A percentile compares a stretch with the other conserved stretches of the same genome.
Conservation (phyloP, 2,329 filamentous ascomycete genomes). For the Rhytidhysteron rufulum region DNA sequence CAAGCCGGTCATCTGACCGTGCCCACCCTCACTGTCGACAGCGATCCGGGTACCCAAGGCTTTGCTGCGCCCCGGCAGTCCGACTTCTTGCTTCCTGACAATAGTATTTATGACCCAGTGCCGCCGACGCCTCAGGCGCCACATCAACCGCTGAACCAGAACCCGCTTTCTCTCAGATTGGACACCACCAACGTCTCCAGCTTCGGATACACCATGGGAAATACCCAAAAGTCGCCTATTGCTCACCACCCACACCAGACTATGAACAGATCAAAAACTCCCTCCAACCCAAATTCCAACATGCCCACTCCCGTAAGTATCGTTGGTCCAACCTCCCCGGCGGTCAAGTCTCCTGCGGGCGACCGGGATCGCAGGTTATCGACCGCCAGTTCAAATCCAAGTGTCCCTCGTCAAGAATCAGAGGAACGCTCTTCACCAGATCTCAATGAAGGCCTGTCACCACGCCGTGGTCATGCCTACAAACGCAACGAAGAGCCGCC, state of each 20-base stretch:
- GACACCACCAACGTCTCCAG: slow-evolving; percentile 17
- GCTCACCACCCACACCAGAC: slow-evolving; percentile 13
- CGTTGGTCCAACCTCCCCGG: slow-evolving; percentile 21
- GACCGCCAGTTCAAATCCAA: slow-evolving; percentile 12
- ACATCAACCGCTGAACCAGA: slow-evolving; percentile 14
- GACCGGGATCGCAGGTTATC: slow-evolving; percentile 16
- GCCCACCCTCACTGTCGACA: slow-evolving; percentile 29
- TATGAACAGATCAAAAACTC: slow-evolving; percentile 22
- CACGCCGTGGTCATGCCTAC: slow-evolving; percentile 34
- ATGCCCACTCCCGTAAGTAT: slow-evolving; percentile 36
- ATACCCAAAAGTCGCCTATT: slow-evolving; percentile 19
- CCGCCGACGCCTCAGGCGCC: slow-evolving; percentile 27
- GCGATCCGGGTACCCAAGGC: slow-evolving; percentile 12
- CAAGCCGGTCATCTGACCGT: slow-evolving; percentile 33
- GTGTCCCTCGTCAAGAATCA: slow-evolving; percentile 18
- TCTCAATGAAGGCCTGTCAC: slow-evolving; percentile 20
- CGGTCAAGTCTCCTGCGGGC: slow-evolving; percentile 19
- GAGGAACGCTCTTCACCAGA: slow-evolving; percentile 26
- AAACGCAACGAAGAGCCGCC: slow-evolving; percentile 50
- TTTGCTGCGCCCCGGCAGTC: slow-evolving; percentile 31
- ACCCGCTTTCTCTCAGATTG: slow-evolving; percentile 7
- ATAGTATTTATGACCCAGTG: slow-evolving; percentile 21
- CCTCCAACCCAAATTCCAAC: slow-evolving; percentile 25
- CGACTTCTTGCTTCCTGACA: slow-evolving; percentile 15
- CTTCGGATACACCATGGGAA: slow-evolving; percentile 20